A percentile compares a stretch with the other conserved stretches of the same genome.
Evolutionary conservation across 2,329 filamentous ascomycete species (phyloP).

Genomic region (Colletotrichum chlorophyti): DNA sequence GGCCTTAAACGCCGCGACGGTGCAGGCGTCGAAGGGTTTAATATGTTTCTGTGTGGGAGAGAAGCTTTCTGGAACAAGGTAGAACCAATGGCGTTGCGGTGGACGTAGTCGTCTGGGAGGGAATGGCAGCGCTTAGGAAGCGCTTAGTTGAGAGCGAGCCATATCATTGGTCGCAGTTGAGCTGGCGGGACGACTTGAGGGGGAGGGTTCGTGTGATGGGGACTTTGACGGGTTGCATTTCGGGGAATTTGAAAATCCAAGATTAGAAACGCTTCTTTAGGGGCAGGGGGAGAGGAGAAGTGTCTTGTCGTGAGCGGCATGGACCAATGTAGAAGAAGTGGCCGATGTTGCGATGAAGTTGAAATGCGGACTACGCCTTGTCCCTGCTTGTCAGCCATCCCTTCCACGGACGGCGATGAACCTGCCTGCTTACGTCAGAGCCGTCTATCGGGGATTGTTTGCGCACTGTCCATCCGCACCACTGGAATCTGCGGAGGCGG

Average conservation of each 20-base stretch:
- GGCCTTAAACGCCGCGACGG: neutral
- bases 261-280: conserved; percentile 21
- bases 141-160: conserved; percentile 24
- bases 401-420: neutral
- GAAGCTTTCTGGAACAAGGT: conserved; percentile 22
- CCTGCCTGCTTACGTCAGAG: neutral
- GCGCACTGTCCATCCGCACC: too few relatives aligned
- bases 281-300: too few relatives aligned
- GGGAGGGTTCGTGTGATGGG: conserved; percentile 23
- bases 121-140: conserved; percentile 27
- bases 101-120: conserved; percentile 5
- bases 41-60: neutral
- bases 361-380: neutral
- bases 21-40: neutral
- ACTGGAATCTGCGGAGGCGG: too few relatives aligned
- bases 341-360: neutral
- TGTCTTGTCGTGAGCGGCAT: neutral
- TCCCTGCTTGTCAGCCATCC: neutral
- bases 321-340: neutral
- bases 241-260: conserved; percentile 14
- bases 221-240: conserved; percentile 20
- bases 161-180: conserved; percentile 15
- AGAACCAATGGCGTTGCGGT: neutral
- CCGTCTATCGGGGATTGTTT: neutral
- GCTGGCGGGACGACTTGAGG: neutral